These are phyloP conservation scores for Phytophthora citricola DNA, from an alignment of 352 stramenopile genomes.

Conservation along the genomic window DNA sequence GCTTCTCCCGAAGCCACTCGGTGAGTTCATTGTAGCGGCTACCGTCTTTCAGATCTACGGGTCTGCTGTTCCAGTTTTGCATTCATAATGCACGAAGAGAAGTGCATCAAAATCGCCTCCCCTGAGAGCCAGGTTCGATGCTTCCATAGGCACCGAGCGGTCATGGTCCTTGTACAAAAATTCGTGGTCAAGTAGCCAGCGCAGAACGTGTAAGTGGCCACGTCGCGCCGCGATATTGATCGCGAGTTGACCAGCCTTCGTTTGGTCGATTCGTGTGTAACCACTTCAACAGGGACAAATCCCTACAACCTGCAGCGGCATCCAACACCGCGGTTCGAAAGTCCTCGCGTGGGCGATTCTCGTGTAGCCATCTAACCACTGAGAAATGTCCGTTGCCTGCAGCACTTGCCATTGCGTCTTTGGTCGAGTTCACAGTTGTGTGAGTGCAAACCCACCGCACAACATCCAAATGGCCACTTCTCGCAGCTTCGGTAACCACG, in stretches of 20 bases:
- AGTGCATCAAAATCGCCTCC: too few species aligned
- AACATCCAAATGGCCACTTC: not conserved
- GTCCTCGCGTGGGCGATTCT: not conserved
- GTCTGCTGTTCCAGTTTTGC: too few species aligned
- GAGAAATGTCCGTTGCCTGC: not conserved
- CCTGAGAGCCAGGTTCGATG: not conserved
- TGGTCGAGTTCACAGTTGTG: not conserved
- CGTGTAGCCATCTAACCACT: constrained; percentile 1
- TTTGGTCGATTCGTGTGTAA: not conserved
- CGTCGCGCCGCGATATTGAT: not conserved
- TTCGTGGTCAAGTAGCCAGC: not conserved
- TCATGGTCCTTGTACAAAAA: not conserved
- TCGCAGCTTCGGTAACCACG: not conserved
- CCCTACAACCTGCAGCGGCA: not conserved
- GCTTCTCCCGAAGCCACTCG: too few species aligned
- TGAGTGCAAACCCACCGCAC: not conserved
- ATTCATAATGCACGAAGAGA: too few species aligned
- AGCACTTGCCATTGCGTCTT: not conserved
- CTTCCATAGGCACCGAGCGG: not conserved
- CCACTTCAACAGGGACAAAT: constrained; percentile 10
- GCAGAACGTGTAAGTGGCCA: not conserved
- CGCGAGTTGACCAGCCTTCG: constrained; percentile 10
- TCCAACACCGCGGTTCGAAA: constrained; percentile 1
- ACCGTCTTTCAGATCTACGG: too few species aligned
- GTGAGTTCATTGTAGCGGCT: too few species aligned